Conservation (phyloP, 108 stramenopile species). For the Skeletonema grethae region DNA sequence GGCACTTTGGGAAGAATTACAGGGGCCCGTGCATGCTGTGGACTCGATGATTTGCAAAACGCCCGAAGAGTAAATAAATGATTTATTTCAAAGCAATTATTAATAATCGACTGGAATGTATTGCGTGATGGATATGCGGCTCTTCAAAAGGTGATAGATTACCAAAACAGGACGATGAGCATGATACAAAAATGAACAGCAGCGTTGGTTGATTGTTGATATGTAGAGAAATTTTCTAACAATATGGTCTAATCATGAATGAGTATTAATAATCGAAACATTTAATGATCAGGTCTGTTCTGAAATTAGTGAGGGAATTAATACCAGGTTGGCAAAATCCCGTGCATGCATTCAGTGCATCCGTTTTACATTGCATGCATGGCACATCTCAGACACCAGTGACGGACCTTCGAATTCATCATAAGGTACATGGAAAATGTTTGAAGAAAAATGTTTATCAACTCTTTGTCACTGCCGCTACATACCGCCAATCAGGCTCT, state of each 20-base stretch:
- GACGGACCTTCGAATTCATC: too few species aligned
- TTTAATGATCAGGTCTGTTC: not conserved
- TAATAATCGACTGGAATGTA: not conserved
- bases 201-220: not conserved
- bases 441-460: too few species aligned
- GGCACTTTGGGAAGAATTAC: slow-evolving; percentile 92
- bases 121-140: not conserved
- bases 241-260: not conserved
- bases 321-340: not conserved
- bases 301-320: not conserved
- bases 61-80: slow-evolving; percentile 59
- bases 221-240: too few species aligned
- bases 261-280: not conserved
- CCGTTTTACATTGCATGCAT: not conserved
- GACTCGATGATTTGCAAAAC: slow-evolving; percentile 93
- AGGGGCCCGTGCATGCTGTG: slow-evolving; percentile 90
- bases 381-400: too few species aligned
- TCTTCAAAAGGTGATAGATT: not conserved
- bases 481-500: too few species aligned
- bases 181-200: not conserved
- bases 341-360: not conserved
- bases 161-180: not conserved
- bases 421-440: too few species aligned
- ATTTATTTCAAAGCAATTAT: not conserved
- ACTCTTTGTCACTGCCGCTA: too few species aligned